These are phyloP conservation scores for Xylaria cubensis DNA, from an alignment of 495 filamentous ascomycete genomes.

Conservation along the genomic window DNA sequence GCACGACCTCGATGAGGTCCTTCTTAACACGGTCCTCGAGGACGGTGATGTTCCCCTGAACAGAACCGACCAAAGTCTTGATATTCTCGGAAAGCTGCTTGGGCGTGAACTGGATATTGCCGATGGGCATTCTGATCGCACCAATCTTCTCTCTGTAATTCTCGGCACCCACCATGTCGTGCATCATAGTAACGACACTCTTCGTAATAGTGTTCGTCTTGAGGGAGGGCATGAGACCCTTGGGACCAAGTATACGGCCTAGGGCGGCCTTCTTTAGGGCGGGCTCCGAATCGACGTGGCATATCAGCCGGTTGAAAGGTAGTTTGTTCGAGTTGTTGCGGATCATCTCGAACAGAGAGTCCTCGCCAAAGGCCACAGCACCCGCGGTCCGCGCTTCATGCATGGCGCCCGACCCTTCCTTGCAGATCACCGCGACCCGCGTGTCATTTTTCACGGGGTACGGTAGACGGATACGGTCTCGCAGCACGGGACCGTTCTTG, in stretches of 20 bases:
- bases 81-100: conserved; percentile 86
- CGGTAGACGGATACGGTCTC: conserved; percentile 85
- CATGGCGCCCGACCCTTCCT: conserved; percentile 71
- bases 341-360: conserved; percentile 81
- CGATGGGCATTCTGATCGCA: conserved; percentile 85
- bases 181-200: conserved; percentile 72
- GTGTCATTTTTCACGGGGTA: conserved; percentile 86
- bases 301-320: conserved; percentile 88
- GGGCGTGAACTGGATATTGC: conserved; percentile 88
- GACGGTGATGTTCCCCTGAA: conserved; percentile 77
- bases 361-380: conserved; percentile 81
- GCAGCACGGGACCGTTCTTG: conserved; percentile 84
- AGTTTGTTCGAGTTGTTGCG: conserved; percentile 63
- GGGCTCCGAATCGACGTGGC: conserved; percentile 75
- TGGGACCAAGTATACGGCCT: conserved; percentile 83
- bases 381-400: conserved; percentile 75
- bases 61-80: conserved; percentile 71
- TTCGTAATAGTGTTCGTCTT: conserved; percentile 89
- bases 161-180: conserved; percentile 79
- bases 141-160: conserved; percentile 87
- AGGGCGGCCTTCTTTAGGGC: conserved; percentile 78
- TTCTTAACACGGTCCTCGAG: conserved; percentile 78
- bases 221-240: conserved; percentile 86
- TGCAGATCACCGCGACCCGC: conserved; percentile 86
- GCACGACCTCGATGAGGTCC: conserved; percentile 89